Base-by-base conservation (phyloP, 345 rosid genomes). In the Heritiera fomes region DNA sequence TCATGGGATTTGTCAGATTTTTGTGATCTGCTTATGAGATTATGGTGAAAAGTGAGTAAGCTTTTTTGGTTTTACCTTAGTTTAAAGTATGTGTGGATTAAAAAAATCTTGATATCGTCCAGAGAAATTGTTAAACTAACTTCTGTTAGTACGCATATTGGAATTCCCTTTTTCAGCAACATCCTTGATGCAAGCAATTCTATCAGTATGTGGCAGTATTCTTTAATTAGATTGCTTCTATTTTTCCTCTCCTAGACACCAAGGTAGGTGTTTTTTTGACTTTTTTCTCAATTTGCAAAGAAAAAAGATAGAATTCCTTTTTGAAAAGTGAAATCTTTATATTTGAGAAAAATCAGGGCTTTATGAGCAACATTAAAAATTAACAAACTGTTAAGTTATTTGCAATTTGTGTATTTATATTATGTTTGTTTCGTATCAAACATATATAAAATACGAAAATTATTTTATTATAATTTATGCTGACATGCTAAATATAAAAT, bases 171-270 rank as follows among this genome's bases (percentile, higher is more conserved):
- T 23, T 23, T 23, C 38, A 47, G 47, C 58, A 47, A 13, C 8
- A 13, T 6, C 59, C 18, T 70, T 28, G 58, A 70, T 70, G 58
- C 74, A 13, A 70, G 74, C 56, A 70, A 70, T 47, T 63, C 56
- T 23, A 47, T 46, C 20, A 3, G 11, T 23, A 61, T 11, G 73
- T 70, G 58, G 20, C 56, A 13, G 40, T 7, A 20, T 70, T 63
- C n/a, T 32, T 32, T 63, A 12, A 32, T 63, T 34, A 63, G 3
- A 63, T 63, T 63, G n/a, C 45, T 63, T 63, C 45, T 63, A 63
- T 1, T 63, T 63, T 5, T 14, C 68, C 10, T 63, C 68, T 14
- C 68, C 20, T 63, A 63, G 1, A 45, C 68, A 5, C 68, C 68
- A 14, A 32, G 43, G 17, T 41, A 67, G 52, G 32, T 34, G 32